Base-by-base conservation (phyloP, 2,329 filamentous ascomycete genomes). In the Colletotrichum theobromicola region DNA sequence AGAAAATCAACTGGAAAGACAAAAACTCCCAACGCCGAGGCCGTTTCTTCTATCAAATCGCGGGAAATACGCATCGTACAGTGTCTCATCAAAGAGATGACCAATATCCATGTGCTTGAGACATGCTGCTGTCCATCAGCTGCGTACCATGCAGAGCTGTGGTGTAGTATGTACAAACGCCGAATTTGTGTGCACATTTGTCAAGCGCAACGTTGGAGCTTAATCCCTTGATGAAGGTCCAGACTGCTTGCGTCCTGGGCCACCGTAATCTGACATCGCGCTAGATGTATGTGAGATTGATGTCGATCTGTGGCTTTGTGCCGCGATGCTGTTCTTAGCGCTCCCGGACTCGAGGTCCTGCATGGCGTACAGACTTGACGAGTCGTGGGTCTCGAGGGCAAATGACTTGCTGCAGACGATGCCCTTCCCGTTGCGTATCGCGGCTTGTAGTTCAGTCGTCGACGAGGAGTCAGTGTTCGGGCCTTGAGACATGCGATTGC, bases 341-440 rank as follows among this genome's bases (percentile, higher is more conserved):
- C 62, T 72, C 26, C 42, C 62, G 2, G 62, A 28, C 72, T 74
- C 68, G 7, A 72, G 55, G 24, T 72, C 68, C 50, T 57, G 63
- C 62, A 63, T 62, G 24, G 55, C 68, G 28, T 67, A 67, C 2
- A 63, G n/a, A 32, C 61, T 61, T 13, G 63, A 62, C 7, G 46
- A 30, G 26, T 72, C 72, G 10, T 72, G 62, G 8, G 68, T 58
- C 46, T 67, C 57, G 24, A 67, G 42, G 15, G 32, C 68, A 8
- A 63, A 57, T 3, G 42, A 16, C 12, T 72, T 62, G 28, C 61
- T 72, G 55, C 34, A 63, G 8, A 67, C 55, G 34, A 58, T 53
- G 7, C 34, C 28, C 28, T 67, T 63, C 16, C n/a, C 21, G 15
- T 53, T 42, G 6, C 21, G n/a, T 8, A 67, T 6, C 8, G 57